Evolutionary conservation across 2,329 filamentous ascomycete genomes (phyloP).

Genomic region (Drechslerella dactyloides): DNA sequence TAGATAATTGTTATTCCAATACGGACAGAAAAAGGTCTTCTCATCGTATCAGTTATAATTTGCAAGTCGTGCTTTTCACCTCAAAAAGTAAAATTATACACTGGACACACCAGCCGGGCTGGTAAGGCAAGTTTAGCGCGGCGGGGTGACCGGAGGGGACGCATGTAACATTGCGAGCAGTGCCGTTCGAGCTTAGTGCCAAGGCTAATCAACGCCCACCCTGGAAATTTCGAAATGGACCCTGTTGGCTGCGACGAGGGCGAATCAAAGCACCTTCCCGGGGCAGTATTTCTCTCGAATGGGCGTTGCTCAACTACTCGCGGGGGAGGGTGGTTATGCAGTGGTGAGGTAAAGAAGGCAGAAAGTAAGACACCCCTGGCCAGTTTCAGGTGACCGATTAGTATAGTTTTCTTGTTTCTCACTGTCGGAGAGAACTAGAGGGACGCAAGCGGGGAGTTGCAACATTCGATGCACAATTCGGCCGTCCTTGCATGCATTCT

Average conservation of each 20-base stretch:
- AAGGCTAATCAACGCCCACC: not conserved
- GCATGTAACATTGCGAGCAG: not conserved
- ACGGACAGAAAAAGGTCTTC: too few relatives aligned
- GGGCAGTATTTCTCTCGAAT: not conserved
- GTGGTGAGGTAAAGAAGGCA: too few relatives aligned
- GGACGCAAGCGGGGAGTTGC: not conserved
- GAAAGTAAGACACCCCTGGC: constrained; percentile 18
- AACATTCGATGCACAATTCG: too few relatives aligned
- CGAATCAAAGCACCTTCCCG: not conserved
- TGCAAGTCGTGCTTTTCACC: too few relatives aligned
- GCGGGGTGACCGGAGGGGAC: not conserved
- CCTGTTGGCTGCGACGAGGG: constrained; percentile 1
- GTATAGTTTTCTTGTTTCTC: constrained; percentile 6
- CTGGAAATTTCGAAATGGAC: not conserved
- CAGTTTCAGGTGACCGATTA: constrained; percentile 44
- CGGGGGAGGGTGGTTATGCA: constrained; percentile 5
- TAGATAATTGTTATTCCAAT: not conserved
- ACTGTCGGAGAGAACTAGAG: not conserved
- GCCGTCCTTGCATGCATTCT: too few relatives aligned
- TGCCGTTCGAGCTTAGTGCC: too few relatives aligned
- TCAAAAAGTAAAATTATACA: too few relatives aligned
- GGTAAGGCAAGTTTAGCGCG: not conserved
- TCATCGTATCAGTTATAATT: too few relatives aligned
- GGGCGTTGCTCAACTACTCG: not conserved
- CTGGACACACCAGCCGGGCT: too few relatives aligned